Percentiles rank a stretch among this genome's conserved stretches.
Evolutionary conservation across 2,329 filamentous ascomycete species (phyloP).

Genomic region (Penicillium sp.): DNA sequence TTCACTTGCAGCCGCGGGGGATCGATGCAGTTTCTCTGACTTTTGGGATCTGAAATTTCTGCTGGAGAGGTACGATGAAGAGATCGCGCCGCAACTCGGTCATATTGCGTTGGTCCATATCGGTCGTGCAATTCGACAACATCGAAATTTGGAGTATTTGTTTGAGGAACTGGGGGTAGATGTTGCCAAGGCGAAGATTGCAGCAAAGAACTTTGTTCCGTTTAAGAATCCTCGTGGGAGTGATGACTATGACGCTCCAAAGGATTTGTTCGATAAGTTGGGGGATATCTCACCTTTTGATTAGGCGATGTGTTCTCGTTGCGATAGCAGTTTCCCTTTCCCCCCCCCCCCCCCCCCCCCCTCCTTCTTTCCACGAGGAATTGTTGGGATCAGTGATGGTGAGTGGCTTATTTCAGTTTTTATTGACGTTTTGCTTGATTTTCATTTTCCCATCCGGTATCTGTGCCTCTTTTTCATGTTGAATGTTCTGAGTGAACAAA

Average conservation of each 20-base stretch:
- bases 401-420: no score
- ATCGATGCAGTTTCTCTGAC: not conserved
- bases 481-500: no score
- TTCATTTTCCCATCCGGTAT: no score
- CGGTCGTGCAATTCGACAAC: not conserved
- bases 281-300: not conserved
- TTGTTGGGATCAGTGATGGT: no score
- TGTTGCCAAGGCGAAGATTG: not conserved
- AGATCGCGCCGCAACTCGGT: not conserved
- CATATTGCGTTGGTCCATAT: not conserved
- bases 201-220: not conserved
- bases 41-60: not conserved
- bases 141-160: not conserved
- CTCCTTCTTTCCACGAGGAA: no score
- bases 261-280: not conserved
- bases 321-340: no score
- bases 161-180: not conserved
- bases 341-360: no score
- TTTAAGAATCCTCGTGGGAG: no score
- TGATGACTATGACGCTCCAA: not conserved
- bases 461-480: no score
- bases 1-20: not conserved
- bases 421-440: no score
- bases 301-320: not conserved
- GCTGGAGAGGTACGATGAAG: not conserved